Evolutionary conservation across 202 grass and related monocot genomes (phyloP).

Genomic region (Carex sylvatica): DNA sequence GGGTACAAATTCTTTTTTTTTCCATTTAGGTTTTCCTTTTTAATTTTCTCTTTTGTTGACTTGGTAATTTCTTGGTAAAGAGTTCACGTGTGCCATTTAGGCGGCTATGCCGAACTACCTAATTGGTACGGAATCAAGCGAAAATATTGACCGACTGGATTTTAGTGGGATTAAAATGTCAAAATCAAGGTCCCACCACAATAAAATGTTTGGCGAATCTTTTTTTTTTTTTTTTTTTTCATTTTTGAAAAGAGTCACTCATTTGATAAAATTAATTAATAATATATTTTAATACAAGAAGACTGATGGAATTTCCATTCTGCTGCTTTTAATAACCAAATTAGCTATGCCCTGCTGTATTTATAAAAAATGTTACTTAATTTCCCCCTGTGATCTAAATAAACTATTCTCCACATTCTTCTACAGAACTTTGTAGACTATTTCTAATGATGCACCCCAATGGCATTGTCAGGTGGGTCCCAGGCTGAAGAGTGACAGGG

Average conservation of each 20-base stretch:
- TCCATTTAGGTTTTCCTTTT: not conserved
- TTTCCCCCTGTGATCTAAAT: not conserved
- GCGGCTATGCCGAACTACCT: conserved; percentile 5
- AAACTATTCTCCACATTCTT: not conserved
- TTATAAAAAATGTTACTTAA: not conserved
- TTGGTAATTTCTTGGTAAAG: conserved; percentile 1
- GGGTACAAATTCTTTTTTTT: conserved; percentile 25
- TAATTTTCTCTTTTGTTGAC: not conserved
- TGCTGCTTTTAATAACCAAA: not conserved
- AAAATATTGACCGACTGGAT: not conserved
- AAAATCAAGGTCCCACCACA: not conserved
- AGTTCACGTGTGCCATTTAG: not conserved
- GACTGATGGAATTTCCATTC: not conserved
- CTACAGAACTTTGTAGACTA: not conserved
- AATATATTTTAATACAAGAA: not conserved
- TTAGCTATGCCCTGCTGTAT: not conserved
- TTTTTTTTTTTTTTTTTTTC: not conserved
- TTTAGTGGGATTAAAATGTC: not conserved
- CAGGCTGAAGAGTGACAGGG: conserved; percentile 60
- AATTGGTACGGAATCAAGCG: not conserved
- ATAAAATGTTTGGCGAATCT: conserved; percentile 1
- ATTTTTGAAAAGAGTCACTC: not conserved
- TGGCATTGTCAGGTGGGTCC: conserved; percentile 52
- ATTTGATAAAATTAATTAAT: not conserved
- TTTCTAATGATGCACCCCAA: not conserved